These are phyloP conservation scores for Dendrobium catenatum DNA, from an alignment of 106 monocot species.

Conservation along the genomic window DNA sequence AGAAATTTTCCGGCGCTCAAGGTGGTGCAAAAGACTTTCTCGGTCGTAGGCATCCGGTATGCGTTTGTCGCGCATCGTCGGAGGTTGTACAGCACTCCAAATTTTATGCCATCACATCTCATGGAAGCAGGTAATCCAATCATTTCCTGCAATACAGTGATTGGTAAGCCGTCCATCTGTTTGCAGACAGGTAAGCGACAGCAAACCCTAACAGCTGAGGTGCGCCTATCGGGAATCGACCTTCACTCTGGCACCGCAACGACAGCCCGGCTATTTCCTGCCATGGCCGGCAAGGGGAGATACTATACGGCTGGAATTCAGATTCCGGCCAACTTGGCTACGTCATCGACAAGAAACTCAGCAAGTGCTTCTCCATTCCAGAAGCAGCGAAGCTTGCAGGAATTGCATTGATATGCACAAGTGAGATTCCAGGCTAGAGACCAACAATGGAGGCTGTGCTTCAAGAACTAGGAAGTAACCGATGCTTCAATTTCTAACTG, in stretches of 20 bases:
- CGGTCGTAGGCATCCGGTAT: neutral
- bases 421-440: too few relatives aligned
- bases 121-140: slow-evolving; percentile 36
- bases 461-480: too few relatives aligned
- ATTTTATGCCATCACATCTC: slow-evolving; percentile 18
- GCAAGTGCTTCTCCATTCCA: too few relatives aligned
- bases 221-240: slow-evolving; percentile 38
- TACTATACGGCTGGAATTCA: slow-evolving; percentile 19
- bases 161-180: neutral
- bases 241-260: slow-evolving; percentile 67
- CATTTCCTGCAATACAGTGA: neutral
- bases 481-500: too few relatives aligned
- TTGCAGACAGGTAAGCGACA: slow-evolving; percentile 55
- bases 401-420: too few relatives aligned
- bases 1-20: too few relatives aligned
- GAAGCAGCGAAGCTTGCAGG: too few relatives aligned
- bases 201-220: slow-evolving; percentile 49
- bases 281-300: slow-evolving; percentile 78
- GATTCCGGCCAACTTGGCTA: too few relatives aligned
- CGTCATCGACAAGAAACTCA: too few relatives aligned
- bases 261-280: slow-evolving; percentile 50
- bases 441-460: too few relatives aligned
- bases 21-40: too few relatives aligned
- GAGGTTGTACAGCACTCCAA: slow-evolving; percentile 8
- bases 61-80: slow-evolving; percentile 3